These are phyloP conservation scores for Trichoderma hamatum DNA, from an alignment of 2,329 filamentous ascomycete genomes.

Conservation along the genomic window DNA sequence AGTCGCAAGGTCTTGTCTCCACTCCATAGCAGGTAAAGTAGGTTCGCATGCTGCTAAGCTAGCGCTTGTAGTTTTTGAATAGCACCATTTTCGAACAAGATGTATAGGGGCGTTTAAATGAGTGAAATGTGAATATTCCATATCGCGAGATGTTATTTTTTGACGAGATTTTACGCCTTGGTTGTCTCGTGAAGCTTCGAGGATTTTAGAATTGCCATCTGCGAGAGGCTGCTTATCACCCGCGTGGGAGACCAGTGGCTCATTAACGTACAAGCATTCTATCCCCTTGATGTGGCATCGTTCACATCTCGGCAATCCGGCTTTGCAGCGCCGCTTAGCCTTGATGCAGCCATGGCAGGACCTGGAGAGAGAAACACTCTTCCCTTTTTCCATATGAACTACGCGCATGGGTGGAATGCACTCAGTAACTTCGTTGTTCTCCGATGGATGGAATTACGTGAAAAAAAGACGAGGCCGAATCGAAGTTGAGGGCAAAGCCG, in stretches of 20 bases:
- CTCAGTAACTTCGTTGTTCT: background rate
- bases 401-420: background rate
- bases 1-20: background rate
- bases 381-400: background rate
- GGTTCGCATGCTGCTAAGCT: background rate
- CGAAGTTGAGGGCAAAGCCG: background rate
- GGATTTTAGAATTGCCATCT: background rate
- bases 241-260: background rate
- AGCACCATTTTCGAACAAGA: background rate
- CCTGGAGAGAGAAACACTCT: background rate
- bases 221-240: background rate
- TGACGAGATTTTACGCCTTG: background rate
- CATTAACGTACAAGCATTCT: background rate
- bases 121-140: background rate
- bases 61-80: background rate
- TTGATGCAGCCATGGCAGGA: background rate
- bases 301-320: background rate
- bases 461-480: background rate
- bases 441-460: background rate
- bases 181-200: background rate
- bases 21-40: background rate
- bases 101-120: background rate
- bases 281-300: background rate
- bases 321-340: background rate
- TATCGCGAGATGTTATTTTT: background rate